Base-by-base conservation (phyloP, 1,284 basidiomycete genomes). In the Fomitopsis betulina region DNA sequence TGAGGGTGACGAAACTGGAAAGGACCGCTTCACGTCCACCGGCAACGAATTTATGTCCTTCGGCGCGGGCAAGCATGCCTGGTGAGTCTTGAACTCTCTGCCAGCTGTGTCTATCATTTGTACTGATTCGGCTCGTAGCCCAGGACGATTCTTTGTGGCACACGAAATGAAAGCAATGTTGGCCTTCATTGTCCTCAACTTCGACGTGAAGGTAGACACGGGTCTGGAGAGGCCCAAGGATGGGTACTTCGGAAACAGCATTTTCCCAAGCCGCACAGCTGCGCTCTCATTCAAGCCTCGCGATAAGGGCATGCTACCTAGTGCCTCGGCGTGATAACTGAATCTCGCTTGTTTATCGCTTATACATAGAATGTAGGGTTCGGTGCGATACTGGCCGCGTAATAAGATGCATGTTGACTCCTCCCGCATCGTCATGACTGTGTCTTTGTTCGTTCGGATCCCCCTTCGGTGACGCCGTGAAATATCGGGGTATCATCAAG, bases 1-100 rank as follows among this genome's bases (percentile, higher is more conserved):
- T 42, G 60, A 76, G 59, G 70, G 74, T 45, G 68, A 72, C 12
- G 58, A 60, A 9, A 58, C 60, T 1, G 62, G 58, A 10, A 68
- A 64, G 52, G 64, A 71, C 47, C 69, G 68, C 51, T 68, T 74
- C 58, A 71, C 74, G 13, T 70, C 74, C 15, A 73, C 75, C 0
- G 68, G 69, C 39, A 51, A 65, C 0, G 72, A 76, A 10, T 79
- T 76, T 55, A 60, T 79, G 35, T 54, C 72, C 1, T 80, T 80
- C 62, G 77, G 79, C 4, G 69, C 74, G 60, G 78, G 78, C 3
- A 70, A 70, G 52, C 76, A 79, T 65, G 74, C 76, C 5, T 80
- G 79, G 77, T 79, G 53, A 54, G 77, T 9, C 10, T 53, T 50
- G 17, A 27, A 50, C 6, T 17, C n/a, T n/a, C n/a, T n/a, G n/a